Evolutionary conservation across 164 flowering plant species (phyloP), one percentile per base, ranked within the genome.

Genomic region (Nymphaea thermarum): DNA sequence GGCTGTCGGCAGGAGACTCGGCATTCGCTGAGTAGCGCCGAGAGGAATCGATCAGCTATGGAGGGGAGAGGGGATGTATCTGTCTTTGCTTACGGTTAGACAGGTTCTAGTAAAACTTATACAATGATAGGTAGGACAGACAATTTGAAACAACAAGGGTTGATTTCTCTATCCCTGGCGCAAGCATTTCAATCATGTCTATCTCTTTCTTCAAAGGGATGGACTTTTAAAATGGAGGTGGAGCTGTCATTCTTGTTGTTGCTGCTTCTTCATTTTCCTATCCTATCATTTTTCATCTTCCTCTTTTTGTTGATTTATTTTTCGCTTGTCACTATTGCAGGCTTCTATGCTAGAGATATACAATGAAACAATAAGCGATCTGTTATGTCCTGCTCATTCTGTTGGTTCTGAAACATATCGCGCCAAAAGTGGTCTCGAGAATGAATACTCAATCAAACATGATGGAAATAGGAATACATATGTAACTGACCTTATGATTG

Each of bases 121-220:
- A 94, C 99, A 41, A 95, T 95, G 99, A 95, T 95, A 98, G 99
- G 99, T 18, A 86, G 73, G 64, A 92, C 98, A 3, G 93, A 88
- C 63, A 71, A 67, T 14, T 71, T 75, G 11, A 90, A 86, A 43
- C 82, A 81, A 70, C 88, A 89, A 69, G 99, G 99, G 43, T 65
- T 95, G 66, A 95, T 95, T 43, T 98, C 99, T 2, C 91, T 94
- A 25, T 87, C 97, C 2, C 72, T 95, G 25, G 97, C 92, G 71
- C 99, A 95, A 72, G 88, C 92, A 51, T 95, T 95, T 77, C 82
- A 87, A 74, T 83, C 88, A 16, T 85, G 83, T 75, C 94, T 88
- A 63, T 66, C 83, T 65, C 92, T 90, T 72, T 69, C 69, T 68
- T 64, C 84, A 43, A 97, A 89, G 73, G 99, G 99, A 2, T 95